Base-by-base conservation (phyloP, 2,329 filamentous ascomycete species). In the Stagonosporopsis chrysanthemi region DNA sequence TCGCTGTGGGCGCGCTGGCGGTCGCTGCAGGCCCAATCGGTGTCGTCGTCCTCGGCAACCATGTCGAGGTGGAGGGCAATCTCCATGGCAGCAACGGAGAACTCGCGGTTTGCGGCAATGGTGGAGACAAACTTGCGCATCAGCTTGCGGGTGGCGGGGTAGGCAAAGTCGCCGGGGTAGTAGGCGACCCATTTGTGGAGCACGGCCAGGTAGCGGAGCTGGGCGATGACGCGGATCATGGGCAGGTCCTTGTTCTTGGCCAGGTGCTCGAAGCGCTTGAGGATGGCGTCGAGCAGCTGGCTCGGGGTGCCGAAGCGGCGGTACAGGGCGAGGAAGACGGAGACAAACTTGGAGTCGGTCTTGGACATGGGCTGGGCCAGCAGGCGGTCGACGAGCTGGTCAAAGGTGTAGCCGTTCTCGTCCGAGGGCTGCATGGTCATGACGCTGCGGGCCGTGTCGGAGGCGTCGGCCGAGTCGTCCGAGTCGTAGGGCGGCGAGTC, bases 121-220 rank as follows among this genome's bases (percentile, higher is more conserved):
- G 88, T 84, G 17, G 81, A 78, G 33, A 96, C 88, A 68, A 99
- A 95, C 23, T 87, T 87, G 46, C 89, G 86, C 36, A 97, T 80
- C 29, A 85, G 86, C 62, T 84, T 86, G 63, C 88, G 87, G 2
- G 92, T 96, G 22, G 84, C 84, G 1, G 89, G 84, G 60, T 90
- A 88, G 1, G 92, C 92, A 80, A 98, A 97, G 75, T 99, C 95
- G 15, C 92, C 94, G 0, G 95, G 93, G 75, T 98, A 98, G 40
- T 88, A 82, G 15, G 89, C 88, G 1, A 96, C 89, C 95, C 95
- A 99, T 73, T 91, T 90, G 5, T 92, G 91, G 56, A 98, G 81
- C 6, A 95, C 87, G 64, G 90, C 88, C 36, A 97, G 88, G 60
- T 94, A 90, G 48, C 93, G 87, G 52, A 97, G 83, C 73, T 97